Conservation (phyloP, 1,139 yeast species). For the Hyphopichia buzzinii region DNA sequence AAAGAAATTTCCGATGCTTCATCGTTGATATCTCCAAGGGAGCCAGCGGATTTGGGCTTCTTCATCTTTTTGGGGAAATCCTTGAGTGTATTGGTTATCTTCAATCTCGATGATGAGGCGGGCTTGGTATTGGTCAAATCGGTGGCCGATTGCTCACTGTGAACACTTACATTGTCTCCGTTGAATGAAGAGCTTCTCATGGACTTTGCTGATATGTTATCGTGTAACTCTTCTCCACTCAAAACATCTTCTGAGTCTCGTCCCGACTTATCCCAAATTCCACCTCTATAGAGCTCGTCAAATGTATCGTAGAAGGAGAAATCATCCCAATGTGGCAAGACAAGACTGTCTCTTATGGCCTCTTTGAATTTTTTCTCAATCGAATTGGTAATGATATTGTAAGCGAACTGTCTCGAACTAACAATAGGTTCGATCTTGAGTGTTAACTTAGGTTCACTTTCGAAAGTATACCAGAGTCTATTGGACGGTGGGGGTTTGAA, state of each 20-base stretch:
- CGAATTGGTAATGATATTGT: conserved; percentile 72
- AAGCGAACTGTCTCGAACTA: conserved; percentile 77
- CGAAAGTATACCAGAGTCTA: conserved; percentile 88
- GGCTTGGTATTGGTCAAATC: conserved; percentile 1
- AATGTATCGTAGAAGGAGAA: conserved; percentile 64
- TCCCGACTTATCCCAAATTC: conserved; percentile 71
- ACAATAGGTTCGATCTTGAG: conserved; percentile 84
- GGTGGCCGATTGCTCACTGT: background rate
- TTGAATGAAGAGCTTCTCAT: background rate
- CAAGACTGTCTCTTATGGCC: conserved; percentile 75
- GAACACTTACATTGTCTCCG: conserved; percentile 1
- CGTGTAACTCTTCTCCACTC: conserved; percentile 5
- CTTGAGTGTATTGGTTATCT: conserved; percentile 25
- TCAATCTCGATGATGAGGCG: conserved; percentile 9
- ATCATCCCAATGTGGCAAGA: conserved; percentile 88
- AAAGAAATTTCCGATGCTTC: conserved; percentile 21
- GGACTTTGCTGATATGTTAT: background rate
- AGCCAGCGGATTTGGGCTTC: conserved; percentile 26
- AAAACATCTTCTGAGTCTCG: conserved; percentile 10
- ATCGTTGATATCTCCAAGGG: conserved; percentile 26
- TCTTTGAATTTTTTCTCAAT: conserved; percentile 80
- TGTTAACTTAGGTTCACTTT: conserved; percentile 70
- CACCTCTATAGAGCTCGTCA: conserved; percentile 79
- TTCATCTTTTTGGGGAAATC: conserved; percentile 36
- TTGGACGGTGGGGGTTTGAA: conserved; percentile 90